Percentiles rank a stretch among this genome's conserved stretches.
phyloP scores from a whole-genome alignment of 2,329 filamentous ascomycete species.

The Fonsecaea nubica region DNA sequence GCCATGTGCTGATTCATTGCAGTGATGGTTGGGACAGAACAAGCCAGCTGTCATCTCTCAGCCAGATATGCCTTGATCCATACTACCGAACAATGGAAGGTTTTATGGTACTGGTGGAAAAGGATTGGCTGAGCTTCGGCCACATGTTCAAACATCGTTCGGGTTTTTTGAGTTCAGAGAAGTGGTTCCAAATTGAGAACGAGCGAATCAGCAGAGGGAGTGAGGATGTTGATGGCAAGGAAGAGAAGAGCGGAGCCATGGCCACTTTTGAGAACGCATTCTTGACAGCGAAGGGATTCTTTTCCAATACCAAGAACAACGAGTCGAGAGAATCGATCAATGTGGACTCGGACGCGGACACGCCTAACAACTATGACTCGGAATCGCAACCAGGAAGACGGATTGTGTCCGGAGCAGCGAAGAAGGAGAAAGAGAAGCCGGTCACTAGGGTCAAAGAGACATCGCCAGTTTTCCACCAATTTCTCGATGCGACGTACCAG shows the following conservation, averaged over 20 bases:
- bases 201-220: slow-evolving; percentile 69
- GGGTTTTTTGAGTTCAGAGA: slow-evolving; percentile 85
- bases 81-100: slow-evolving; percentile 94
- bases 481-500: slow-evolving; percentile 92
- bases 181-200: slow-evolving; percentile 89
- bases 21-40: slow-evolving; percentile 99
- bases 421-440: slow-evolving; percentile 62
- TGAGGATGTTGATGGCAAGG: slow-evolving; percentile 45
- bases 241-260: slow-evolving; percentile 53
- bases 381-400: slow-evolving; percentile 48
- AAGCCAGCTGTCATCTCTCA: slow-evolving; percentile 87
- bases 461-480: slow-evolving; percentile 96
- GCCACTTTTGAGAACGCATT: slow-evolving; percentile 87
- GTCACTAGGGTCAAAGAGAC: slow-evolving; percentile 86
- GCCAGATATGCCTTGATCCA: slow-evolving; percentile 92
- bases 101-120: slow-evolving; percentile 92
- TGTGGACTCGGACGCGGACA: slow-evolving; percentile 66
- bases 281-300: slow-evolving; percentile 84
- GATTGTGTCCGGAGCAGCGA: slow-evolving; percentile 44
- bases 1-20: slow-evolving; percentile 94
- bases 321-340: slow-evolving; percentile 66
- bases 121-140: slow-evolving; percentile 97
- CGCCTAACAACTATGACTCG: slow-evolving; percentile 58
- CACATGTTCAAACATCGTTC: slow-evolving; percentile 97
- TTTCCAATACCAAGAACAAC: slow-evolving; percentile 69